These are phyloP conservation scores for Papiliotrema laurentii DNA, from an alignment of 1,284 basidiomycete genomes.

Conservation along the genomic window DNA sequence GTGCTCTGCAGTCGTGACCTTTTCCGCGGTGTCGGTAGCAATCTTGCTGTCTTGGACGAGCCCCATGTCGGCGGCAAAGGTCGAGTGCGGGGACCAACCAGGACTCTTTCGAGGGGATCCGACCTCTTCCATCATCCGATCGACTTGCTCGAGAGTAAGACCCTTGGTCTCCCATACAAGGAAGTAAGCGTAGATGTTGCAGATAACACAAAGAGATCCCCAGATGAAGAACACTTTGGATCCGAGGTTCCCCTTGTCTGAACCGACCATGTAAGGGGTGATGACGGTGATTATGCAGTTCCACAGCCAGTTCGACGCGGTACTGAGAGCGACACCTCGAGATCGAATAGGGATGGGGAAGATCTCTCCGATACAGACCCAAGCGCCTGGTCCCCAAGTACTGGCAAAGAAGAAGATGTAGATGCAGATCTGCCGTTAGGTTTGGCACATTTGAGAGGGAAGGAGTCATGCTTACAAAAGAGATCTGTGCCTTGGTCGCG, in stretches of 20 bases:
- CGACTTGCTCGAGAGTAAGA: conserved; percentile 44
- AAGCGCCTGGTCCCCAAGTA: conserved; percentile 78
- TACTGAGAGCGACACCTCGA: conserved; percentile 76
- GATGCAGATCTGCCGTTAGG: conserved; percentile 54
- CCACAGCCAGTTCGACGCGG: conserved; percentile 61
- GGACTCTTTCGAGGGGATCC: conserved; percentile 32
- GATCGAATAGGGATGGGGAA: conserved; percentile 82
- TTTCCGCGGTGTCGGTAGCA: conserved; percentile 13
- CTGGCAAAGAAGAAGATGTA: conserved; percentile 79
- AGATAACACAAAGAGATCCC: conserved; percentile 67
- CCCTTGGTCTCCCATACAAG: conserved; percentile 54
- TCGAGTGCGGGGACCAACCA: conserved; percentile 39
- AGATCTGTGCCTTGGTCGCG: conserved; percentile 40
- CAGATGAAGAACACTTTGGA: conserved; percentile 89
- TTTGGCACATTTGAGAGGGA: conserved; percentile 56
- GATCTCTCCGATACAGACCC: conserved; percentile 55
- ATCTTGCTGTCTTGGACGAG: conserved; percentile 23
- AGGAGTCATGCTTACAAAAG: conserved; percentile 39
- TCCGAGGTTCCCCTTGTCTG: conserved; percentile 54
- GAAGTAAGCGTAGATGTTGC: conserved; percentile 72
- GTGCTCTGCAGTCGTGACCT: conserved; percentile 2
- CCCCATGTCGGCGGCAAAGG: conserved; percentile 34
- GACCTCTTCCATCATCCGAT: conserved; percentile 15
- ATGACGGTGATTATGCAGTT: conserved; percentile 70
- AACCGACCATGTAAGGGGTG: conserved; percentile 66